Conservation (phyloP, 352 stramenopile genomes). For the Phytophthora sansomeana region DNA sequence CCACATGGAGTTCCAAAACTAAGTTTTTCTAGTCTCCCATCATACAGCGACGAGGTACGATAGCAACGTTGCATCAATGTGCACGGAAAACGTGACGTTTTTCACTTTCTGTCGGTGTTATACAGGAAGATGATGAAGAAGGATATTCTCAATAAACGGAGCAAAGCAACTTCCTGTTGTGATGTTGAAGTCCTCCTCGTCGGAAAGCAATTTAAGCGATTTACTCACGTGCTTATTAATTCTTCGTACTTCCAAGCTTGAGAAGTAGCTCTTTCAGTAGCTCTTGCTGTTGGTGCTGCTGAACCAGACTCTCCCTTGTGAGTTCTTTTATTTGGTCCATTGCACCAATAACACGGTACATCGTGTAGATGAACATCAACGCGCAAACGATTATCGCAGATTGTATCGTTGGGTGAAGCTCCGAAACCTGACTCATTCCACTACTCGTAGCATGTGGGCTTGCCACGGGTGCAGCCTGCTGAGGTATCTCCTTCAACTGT, state of each 20-base stretch:
- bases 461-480: background rate
- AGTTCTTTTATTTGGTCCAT: conserved; percentile 72
- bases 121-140: conserved; percentile 53
- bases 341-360: conserved; percentile 61
- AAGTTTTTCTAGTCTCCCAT: conserved; percentile 55
- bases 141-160: conserved; percentile 24
- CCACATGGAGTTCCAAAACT: conserved; percentile 53
- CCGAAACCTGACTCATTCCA: background rate
- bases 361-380: conserved; percentile 76
- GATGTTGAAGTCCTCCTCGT: background rate
- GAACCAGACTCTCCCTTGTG: conserved; percentile 58
- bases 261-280: conserved; percentile 69
- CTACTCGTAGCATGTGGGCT: background rate
- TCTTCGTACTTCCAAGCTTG: conserved; percentile 37
- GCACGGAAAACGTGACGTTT: background rate
- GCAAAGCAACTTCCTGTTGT: no score
- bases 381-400: conserved; percentile 56
- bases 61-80: background rate
- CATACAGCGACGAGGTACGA: conserved; percentile 65
- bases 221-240: background rate
- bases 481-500: background rate
- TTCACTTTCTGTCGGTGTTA: background rate
- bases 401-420: conserved; percentile 45
- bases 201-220: background rate
- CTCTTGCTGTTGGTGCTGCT: conserved; percentile 73